Percentiles rank a stretch among this genome's conserved stretches.
phyloP scores from a whole-genome alignment of 176 grass and related monocot genomes.

The Avena atlantica region DNA sequence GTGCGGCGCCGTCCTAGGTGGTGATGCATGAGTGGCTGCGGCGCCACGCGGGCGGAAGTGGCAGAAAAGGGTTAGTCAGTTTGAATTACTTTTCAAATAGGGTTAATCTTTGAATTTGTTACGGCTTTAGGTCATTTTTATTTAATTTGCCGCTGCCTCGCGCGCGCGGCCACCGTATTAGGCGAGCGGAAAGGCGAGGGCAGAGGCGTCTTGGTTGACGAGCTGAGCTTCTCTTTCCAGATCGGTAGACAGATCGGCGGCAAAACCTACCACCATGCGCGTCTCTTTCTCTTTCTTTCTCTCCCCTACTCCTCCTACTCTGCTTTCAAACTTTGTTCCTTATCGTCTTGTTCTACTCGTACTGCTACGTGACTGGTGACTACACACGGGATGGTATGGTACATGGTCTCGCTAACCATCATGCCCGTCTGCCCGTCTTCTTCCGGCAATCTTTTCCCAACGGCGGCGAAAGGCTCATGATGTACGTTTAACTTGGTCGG shows the following conservation, averaged over 20 bases:
- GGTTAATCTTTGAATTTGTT: too few species aligned
- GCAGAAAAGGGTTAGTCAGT: too few species aligned
- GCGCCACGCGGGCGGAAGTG: too few species aligned
- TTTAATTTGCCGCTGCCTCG: too few species aligned
- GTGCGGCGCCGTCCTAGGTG: too few species aligned
- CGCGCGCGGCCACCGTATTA: background rate
- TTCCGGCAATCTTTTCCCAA: background rate
- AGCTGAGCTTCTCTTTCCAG: background rate
- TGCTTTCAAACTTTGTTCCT: background rate
- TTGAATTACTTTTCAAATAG: too few species aligned
- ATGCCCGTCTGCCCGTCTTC: background rate
- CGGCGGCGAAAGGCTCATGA: background rate
- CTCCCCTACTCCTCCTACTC: background rate
- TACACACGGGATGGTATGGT: background rate
- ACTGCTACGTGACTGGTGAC: background rate
- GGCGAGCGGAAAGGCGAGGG: slow-evolving; percentile 12
- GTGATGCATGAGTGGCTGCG: too few species aligned
- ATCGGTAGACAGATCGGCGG: background rate
- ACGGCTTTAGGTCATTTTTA: too few species aligned
- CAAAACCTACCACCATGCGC: background rate
- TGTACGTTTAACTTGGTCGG: background rate
- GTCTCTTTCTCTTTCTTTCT: background rate
- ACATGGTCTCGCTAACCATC: background rate
- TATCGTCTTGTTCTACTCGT: background rate
- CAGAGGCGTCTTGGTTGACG: background rate